Base-by-base conservation (phyloP, 2,329 filamentous ascomycete genomes). In the Trichoderma guizhouense region DNA sequence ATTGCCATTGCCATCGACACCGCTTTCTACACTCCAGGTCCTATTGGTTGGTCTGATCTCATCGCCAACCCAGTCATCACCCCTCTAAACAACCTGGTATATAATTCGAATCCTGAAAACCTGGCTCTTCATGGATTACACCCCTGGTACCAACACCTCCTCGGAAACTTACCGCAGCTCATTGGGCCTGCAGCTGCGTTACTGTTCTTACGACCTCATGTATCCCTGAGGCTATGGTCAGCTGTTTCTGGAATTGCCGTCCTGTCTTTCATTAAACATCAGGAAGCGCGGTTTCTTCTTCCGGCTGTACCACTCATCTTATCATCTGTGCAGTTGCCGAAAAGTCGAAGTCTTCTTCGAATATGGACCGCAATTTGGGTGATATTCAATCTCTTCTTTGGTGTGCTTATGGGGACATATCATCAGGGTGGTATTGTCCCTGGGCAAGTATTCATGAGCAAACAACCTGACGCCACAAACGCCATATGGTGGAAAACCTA, bases 401-500 rank as follows among this genome's bases (percentile, higher is more conserved):
- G 92, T 5, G 78, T 91, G 0, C 79, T 95, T 61, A 94, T 95
- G 91, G 93, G 93, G n/a, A 83, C 89, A 5, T 95, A 93, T 78
- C 93, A 95, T 79, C 93, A 95, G 81, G 93, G 91, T 32, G 93
- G 93, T 57, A 88, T 95, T 30, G 86, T 95, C 1, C 91, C 92
- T 0, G 90, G 89, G 7, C 93, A 95, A 77, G 89, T 92, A 0
- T 93, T 93, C 78, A 85, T 95, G 77, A 92, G 90, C 77, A 88
- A 88, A 69, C 90, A 92, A 74, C 86, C 88, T 5, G 90, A 92
- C 74, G 89, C 92, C 9, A 90, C 89, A 2, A 86, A 91, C 39
- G 91, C 91, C 4, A 85, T 93, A 65, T 95, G 93, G 93, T 95
- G 93, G 93, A 95, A 94, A 80, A 95, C 93, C 1, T 95, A 95